phyloP scores from a whole-genome alignment of 2,329 filamentous ascomycete genomes.

The Plectosphaerella plurivora region DNA sequence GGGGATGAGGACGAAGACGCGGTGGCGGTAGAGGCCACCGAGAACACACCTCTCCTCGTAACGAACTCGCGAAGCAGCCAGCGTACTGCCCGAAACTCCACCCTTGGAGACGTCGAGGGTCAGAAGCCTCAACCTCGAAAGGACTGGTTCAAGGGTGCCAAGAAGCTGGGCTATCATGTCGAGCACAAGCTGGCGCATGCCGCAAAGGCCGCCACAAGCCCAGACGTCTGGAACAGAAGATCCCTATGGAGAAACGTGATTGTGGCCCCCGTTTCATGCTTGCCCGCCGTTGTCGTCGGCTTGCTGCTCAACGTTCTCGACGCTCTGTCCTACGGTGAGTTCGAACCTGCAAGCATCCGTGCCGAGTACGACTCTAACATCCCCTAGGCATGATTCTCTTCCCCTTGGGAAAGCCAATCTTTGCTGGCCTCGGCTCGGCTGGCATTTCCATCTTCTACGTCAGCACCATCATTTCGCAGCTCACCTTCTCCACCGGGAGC shows the following conservation, averaged over 20 bases:
- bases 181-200: conserved; percentile 23
- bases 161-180: conserved; percentile 23
- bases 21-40: conserved; percentile 21
- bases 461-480: conserved; percentile 89
- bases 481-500: conserved; percentile 83
- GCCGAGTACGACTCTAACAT: too few species aligned
- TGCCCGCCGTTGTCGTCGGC: conserved; percentile 86
- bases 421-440: conserved; percentile 80
- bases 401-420: conserved; percentile 81
- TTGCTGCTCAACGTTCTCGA: conserved; percentile 89
- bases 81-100: conserved; percentile 17
- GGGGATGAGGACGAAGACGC: conserved; percentile 4
- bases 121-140: conserved; percentile 34
- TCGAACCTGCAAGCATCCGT: not conserved
- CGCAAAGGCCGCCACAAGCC: conserved; percentile 14
- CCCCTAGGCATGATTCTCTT: conserved; percentile 81
- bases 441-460: conserved; percentile 99
- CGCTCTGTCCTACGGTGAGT: conserved; percentile 81
- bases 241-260: conserved; percentile 61
- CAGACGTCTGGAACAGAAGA: conserved; percentile 58
- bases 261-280: conserved; percentile 61
- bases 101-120: conserved; percentile 41
- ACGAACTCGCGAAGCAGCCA: conserved; percentile 20
- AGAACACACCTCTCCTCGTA: conserved; percentile 44
- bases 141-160: conserved; percentile 28